These are phyloP conservation scores for Fusarium camptoceras DNA, from an alignment of 2,329 filamentous ascomycete genomes.

Conservation along the genomic window DNA sequence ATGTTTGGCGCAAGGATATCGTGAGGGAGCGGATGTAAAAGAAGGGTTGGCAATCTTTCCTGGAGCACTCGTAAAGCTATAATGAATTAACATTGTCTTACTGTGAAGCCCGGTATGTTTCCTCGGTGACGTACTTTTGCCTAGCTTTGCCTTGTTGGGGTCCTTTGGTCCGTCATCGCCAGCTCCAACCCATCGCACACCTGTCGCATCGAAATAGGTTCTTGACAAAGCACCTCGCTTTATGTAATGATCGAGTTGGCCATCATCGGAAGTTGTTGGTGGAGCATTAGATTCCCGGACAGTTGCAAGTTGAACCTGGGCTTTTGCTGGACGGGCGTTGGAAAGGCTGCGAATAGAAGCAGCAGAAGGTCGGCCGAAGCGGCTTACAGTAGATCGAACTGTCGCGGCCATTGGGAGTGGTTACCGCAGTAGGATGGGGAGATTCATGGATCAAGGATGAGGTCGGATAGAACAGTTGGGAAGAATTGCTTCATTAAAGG, in stretches of 20 bases:
- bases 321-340: constrained; percentile 49
- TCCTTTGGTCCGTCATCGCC: constrained; percentile 57
- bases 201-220: constrained; percentile 51
- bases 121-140: constrained; percentile 64
- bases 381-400: constrained; percentile 46
- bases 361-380: constrained; percentile 41
- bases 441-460: constrained; percentile 39
- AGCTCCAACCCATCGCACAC: constrained; percentile 45
- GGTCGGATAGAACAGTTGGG: not conserved
- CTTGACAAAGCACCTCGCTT: constrained; percentile 37
- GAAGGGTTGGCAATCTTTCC: constrained; percentile 73
- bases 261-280: constrained; percentile 10
- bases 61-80: constrained; percentile 73
- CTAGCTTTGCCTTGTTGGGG: constrained; percentile 71
- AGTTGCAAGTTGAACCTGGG: constrained; percentile 46
- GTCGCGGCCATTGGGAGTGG: constrained; percentile 52
- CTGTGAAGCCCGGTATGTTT: not conserved
- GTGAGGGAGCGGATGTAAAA: constrained; percentile 75
- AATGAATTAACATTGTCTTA: constrained; percentile 1
- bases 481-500: not conserved
- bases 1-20: constrained; percentile 82
- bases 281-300: constrained; percentile 15
- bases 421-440: constrained; percentile 40
- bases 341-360: constrained; percentile 46
- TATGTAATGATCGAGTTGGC: constrained; percentile 14